Evolutionary conservation across 805 yeast species (phyloP).

Genomic region (Clavispora carvajalis): DNA sequence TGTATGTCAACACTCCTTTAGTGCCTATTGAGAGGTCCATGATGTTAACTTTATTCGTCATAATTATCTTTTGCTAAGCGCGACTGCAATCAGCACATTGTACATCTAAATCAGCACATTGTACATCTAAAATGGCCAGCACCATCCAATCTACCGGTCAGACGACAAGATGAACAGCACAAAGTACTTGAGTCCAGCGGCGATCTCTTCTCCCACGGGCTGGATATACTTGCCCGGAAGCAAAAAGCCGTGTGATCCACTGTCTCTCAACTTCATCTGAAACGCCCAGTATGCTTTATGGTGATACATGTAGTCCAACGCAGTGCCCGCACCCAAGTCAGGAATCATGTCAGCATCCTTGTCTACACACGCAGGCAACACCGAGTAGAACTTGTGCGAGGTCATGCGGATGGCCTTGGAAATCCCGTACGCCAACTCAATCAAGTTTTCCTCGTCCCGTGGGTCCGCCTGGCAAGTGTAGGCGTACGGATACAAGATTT

Average conservation of each 20-base stretch:
- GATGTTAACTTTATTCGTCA: too few relatives aligned
- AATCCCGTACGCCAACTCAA: slow-evolving; percentile 77
- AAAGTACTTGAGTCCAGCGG: slow-evolving; percentile 64
- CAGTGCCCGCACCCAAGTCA: slow-evolving; percentile 73
- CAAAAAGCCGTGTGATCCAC: slow-evolving; percentile 78
- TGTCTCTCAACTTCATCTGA: slow-evolving; percentile 75
- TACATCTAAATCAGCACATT: too few relatives aligned
- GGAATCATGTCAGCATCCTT: slow-evolving; percentile 70
- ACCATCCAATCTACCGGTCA: too few relatives aligned
- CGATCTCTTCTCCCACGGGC: slow-evolving; percentile 75
- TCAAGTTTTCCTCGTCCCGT: slow-evolving; percentile 71
- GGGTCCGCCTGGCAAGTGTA: slow-evolving; percentile 71
- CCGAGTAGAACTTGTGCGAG: slow-evolving; percentile 62
- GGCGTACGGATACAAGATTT: slow-evolving; percentile 77
- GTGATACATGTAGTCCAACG: slow-evolving; percentile 80
- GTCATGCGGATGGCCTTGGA: slow-evolving; percentile 64
- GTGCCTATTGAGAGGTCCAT: too few relatives aligned
- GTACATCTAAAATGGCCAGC: too few relatives aligned
- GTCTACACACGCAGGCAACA: slow-evolving; percentile 74
- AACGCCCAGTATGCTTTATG: slow-evolving; percentile 79
- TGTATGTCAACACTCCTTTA: too few relatives aligned
- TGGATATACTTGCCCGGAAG: slow-evolving; percentile 63
- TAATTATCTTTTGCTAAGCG: too few relatives aligned
- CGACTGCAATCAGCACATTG: too few relatives aligned
- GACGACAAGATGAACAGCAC: slow-evolving; percentile 34